A percentile compares a stretch with the other conserved stretches of the same genome.
Conservation (phyloP, 2,329 filamentous ascomycete species). For the Colletotrichum euphorbiae region DNA sequence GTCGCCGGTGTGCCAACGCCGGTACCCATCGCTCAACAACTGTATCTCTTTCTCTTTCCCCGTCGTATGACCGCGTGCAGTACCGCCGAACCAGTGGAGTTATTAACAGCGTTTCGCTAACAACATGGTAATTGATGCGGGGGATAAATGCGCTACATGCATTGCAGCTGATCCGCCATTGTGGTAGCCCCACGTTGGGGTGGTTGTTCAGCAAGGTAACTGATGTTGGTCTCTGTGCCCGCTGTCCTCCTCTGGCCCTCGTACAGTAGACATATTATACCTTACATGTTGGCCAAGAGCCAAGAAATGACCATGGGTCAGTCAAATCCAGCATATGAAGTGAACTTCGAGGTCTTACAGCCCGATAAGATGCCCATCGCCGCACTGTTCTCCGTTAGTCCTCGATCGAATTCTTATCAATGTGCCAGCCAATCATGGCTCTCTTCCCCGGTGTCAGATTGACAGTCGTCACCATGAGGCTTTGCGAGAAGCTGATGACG, state of each 20-base stretch:
- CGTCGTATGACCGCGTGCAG: neutral
- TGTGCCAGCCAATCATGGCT: too few species aligned
- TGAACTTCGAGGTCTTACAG: neutral
- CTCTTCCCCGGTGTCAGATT: neutral
- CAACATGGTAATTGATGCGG: neutral
- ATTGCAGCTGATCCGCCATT: neutral
- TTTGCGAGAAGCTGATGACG: neutral
- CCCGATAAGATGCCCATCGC: neutral
- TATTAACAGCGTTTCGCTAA: neutral
- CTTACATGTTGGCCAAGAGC: too few species aligned
- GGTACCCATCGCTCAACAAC: too few species aligned
- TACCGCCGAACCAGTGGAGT: conserved; percentile 1
- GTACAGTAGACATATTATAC: too few species aligned
- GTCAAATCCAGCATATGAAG: neutral
- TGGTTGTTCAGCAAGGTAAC: too few species aligned
- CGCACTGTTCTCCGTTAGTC: neutral
- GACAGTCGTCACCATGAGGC: neutral
- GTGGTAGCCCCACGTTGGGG: neutral
- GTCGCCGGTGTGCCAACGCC: too few species aligned
- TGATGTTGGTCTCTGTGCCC: too few species aligned
- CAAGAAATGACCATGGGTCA: too few species aligned
- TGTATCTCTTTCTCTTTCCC: neutral
- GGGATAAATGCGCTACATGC: neutral
- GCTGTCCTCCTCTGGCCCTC: too few species aligned
- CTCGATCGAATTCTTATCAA: neutral